Base-by-base conservation (phyloP, 192 early-diverging fungal species). In the Gigaspora rosea region DNA sequence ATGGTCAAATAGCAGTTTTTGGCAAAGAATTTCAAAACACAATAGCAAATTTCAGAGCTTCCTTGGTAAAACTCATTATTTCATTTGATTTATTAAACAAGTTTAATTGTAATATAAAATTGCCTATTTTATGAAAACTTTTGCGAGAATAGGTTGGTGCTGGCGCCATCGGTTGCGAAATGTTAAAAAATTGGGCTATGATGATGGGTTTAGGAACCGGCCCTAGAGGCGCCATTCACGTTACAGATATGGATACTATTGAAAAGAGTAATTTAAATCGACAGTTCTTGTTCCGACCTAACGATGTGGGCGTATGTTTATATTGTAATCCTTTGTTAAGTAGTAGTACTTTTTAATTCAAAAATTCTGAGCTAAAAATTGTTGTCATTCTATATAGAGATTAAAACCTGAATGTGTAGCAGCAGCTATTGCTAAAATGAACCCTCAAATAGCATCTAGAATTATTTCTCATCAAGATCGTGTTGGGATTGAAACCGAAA, bases 231-330 rank as follows among this genome's bases (percentile, higher is more conserved):
- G 86, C 86, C 22, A 89, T 98, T 61, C 90, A 88, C 81, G 83
- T 99, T 63, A 99, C 97, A 8, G 98, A 99, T 80, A 99, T 99
- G 98, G 98, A 99, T 82, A 97, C 97, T 9, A 99, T 99, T 67
- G 98, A 99, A 75, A 99, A 98, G 88, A 93, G 91, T 78, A 99
- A 99, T 85, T 87, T 99, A 84, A 99, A 99, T 86, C 90, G 98
- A 52, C 98, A 99, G 86, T 99, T 99, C 86, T 86, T 99, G 77
- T 99, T 99, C 91, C 92, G 98, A 59, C 86, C 91, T 8, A 52
- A 78, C 13, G 93, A 95, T 80, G 93, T 95, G 49, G 91, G 92
- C n/a, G 82, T 85, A 82, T 75, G 82, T 85, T 50, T 51, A 2
- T 51, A 8, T 1, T 27, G 1, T 48, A 65, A 6, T 13, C 35